Conservation (phyloP, 2,329 filamentous ascomycete genomes). For the Hypoxylon sp. region DNA sequence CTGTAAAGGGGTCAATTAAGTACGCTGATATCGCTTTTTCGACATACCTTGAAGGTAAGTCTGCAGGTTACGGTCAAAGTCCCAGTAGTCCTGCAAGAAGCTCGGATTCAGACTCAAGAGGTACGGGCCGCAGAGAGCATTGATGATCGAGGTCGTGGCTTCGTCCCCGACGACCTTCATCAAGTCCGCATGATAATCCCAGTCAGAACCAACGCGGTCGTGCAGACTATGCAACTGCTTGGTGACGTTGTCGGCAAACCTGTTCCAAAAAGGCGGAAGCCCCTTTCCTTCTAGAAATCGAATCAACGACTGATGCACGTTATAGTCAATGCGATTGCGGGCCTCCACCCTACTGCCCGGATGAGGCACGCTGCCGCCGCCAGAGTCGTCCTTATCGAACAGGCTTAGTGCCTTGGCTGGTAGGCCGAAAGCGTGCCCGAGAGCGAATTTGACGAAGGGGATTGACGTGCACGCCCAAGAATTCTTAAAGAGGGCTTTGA, state of each 20-base stretch:
- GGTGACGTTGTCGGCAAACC: constrained; percentile 42
- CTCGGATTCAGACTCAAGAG: constrained; percentile 41
- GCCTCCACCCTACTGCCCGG: constrained; percentile 37
- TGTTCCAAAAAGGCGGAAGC: constrained; percentile 43
- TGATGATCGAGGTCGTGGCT: constrained; percentile 38
- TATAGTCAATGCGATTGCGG: constrained; percentile 44
- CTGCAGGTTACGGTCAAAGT: constrained; percentile 46
- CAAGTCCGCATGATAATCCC: constrained; percentile 40
- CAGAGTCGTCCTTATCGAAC: constrained; percentile 48
- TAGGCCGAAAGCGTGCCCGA: constrained; percentile 48
- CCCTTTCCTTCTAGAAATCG: constrained; percentile 44
- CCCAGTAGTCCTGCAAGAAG: constrained; percentile 45
- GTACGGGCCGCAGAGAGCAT: constrained; percentile 46
- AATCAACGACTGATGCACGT: constrained; percentile 36
- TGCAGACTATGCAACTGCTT: constrained; percentile 34
- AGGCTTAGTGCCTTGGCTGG: constrained; percentile 43
- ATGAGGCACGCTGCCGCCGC: constrained; percentile 40
- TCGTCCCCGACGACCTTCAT: constrained; percentile 44
- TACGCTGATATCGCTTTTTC: not conserved
- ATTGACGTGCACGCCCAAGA: constrained; percentile 45
- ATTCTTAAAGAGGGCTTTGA: constrained; percentile 46
- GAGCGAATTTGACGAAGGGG: constrained; percentile 48
- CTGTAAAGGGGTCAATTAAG: constrained; percentile 28
- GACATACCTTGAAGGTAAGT: constrained; percentile 45
- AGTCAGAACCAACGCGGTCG: constrained; percentile 29